Conservation (phyloP, 2,329 filamentous ascomycete species). For the Aureobasidium subglaciale region DNA sequence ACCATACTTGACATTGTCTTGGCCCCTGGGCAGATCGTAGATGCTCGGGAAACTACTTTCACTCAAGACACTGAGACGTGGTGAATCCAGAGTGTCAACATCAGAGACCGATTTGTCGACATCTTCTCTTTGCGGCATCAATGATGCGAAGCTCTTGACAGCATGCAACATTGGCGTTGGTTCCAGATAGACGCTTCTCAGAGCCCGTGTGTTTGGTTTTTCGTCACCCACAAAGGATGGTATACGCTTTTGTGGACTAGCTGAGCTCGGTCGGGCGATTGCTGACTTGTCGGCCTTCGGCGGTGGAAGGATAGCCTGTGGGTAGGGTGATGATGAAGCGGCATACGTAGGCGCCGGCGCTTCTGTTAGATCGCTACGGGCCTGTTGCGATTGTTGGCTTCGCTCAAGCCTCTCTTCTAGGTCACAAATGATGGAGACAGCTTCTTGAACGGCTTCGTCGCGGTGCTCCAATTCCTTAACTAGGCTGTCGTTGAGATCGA, state of each 20-base stretch:
- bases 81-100: slow-evolving; percentile 26
- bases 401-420: slow-evolving; percentile 46
- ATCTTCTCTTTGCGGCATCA: slow-evolving; percentile 26
- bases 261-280: neutral
- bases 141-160: slow-evolving; percentile 30
- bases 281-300: neutral
- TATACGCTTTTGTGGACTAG: slow-evolving; percentile 22
- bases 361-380: too few species aligned
- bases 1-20: neutral
- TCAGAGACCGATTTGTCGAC: slow-evolving; percentile 22
- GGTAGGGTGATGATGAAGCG: neutral
- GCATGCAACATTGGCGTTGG: slow-evolving; percentile 24
- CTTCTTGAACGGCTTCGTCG: slow-evolving; percentile 64
- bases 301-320: neutral
- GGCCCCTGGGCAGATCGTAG: slow-evolving; percentile 22
- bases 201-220: slow-evolving; percentile 28
- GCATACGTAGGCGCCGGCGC: too few species aligned
- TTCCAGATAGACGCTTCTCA: slow-evolving; percentile 30
- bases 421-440: slow-evolving; percentile 60
- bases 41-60: slow-evolving; percentile 33
- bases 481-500: slow-evolving; percentile 53
- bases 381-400: neutral
- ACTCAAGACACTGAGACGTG: slow-evolving; percentile 30
- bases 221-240: slow-evolving; percentile 27
- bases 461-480: slow-evolving; percentile 57